Evolutionary conservation across 805 yeast genomes (phyloP), one percentile per base, ranked within the genome.

Genomic region (Wickerhamomyces chambardii): DNA sequence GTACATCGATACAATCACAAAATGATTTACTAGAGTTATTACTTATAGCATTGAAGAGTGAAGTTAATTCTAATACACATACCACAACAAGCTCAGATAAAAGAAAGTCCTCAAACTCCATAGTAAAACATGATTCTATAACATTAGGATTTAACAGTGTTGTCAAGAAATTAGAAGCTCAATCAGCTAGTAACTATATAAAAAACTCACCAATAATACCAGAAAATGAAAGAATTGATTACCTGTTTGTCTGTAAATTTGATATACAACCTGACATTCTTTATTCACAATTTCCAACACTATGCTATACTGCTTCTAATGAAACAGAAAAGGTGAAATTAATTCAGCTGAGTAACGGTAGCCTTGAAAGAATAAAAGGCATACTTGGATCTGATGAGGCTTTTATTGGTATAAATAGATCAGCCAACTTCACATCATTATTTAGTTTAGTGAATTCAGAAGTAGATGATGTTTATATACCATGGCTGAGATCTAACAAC

Each of bases 231-330:
- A 19, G 22, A 19, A 19, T 19, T 19, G 22, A 19, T 19, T 36
- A 40, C 64, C 64, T 81, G 5, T 75, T 80, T 55, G 82, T 78
- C 15, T 74, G 84, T 43, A 76, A 70, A 42, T 53, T 59, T n/a
- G 84, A 78, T 39, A 63, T 70, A 4, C 51, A 55, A 11, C 75
- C 84, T 1, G 42, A 56, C 1, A 55, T 81, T 2, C 46, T 81
- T 29, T 58, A 71, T 5, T 67, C 70, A 40, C 79, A 73, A 33
- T 63, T 81, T 29, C 90, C 90, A 0, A 56, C 70, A 3, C 52
- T 82, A 27, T 53, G 74, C 18, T 67, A 56, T 36, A 59, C 73
- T 18, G 66, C 82, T 0, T 61, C 59, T 0, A 28, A 39, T 3
- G 41, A 42, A 4, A 40, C 44, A 5, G 21, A 36, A 15, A 36